A percentile compares a stretch with the other conserved stretches of the same genome.
Evolutionary conservation across 2,329 filamentous ascomycete species (phyloP).

Genomic region (Zarea fungicola): DNA sequence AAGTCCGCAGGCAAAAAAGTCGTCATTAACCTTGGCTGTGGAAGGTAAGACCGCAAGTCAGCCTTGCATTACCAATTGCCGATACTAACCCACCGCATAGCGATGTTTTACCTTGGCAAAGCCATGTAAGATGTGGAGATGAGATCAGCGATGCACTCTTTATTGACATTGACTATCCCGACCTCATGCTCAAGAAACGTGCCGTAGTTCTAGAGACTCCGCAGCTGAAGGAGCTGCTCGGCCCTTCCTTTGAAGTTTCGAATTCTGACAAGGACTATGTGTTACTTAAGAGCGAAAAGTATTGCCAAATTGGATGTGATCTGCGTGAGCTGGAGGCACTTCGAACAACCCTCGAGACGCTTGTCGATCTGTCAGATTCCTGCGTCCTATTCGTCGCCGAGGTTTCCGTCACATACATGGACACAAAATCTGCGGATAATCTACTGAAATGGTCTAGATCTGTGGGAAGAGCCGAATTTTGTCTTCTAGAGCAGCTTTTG

Average conservation of each 20-base stretch:
- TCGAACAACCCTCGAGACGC: slow-evolving; percentile 50
- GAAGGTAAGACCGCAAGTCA: slow-evolving; percentile 66
- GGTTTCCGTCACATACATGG: slow-evolving; percentile 89
- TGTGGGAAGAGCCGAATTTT: slow-evolving; percentile 71
- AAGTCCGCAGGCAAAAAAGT: slow-evolving; percentile 57
- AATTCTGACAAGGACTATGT: slow-evolving; percentile 40
- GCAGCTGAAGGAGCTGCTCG: slow-evolving; percentile 44
- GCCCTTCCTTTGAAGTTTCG: slow-evolving; percentile 26
- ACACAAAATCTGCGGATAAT: slow-evolving; percentile 63
- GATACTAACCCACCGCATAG: slow-evolving; percentile 38
- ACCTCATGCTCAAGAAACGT: slow-evolving; percentile 71
- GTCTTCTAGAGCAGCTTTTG: slow-evolving; percentile 79
- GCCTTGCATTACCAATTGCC: not conserved
- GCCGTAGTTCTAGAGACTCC: slow-evolving; percentile 59
- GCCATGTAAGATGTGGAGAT: slow-evolving; percentile 60
- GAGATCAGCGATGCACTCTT: slow-evolving; percentile 59
- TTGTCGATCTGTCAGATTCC: slow-evolving; percentile 53
- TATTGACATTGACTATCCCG: slow-evolving; percentile 80
- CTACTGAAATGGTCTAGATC: slow-evolving; percentile 74
- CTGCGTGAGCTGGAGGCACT: slow-evolving; percentile 62
- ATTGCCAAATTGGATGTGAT: slow-evolving; percentile 78
- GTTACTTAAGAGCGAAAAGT: slow-evolving; percentile 61
- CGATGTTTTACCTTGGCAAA: slow-evolving; percentile 83
- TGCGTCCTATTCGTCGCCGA: slow-evolving; percentile 79
- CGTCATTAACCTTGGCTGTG: slow-evolving; percentile 81